A percentile compares a stretch with the other conserved stretches of the same genome.
Evolutionary conservation across 305 asterid species (phyloP).

Genomic region (Euphrasia arctica): DNA sequence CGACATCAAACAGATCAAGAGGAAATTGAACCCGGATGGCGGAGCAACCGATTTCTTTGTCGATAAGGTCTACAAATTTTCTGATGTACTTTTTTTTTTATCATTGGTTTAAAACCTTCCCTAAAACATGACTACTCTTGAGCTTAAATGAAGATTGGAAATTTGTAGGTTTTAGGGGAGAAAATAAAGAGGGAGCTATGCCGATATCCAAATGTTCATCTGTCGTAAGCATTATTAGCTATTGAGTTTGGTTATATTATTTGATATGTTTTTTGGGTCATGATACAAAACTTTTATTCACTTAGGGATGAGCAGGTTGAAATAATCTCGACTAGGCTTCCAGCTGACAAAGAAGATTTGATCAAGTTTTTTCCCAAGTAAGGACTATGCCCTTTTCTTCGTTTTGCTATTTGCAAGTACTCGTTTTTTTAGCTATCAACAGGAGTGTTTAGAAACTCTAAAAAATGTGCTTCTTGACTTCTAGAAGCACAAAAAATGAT

Average conservation of each 20-base stretch:
- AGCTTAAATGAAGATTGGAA: background rate
- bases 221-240: conserved; percentile 42
- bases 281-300: background rate
- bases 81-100: no score
- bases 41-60: conserved; percentile 50
- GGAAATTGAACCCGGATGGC: conserved; percentile 50
- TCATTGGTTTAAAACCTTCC: background rate
- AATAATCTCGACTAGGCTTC: conserved; percentile 73
- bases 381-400: conserved; percentile 13
- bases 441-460: no score
- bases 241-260: background rate
- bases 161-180: conserved; percentile 59
- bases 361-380: conserved; percentile 57
- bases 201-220: conserved; percentile 29
- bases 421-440: no score
- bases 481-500: no score
- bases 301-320: conserved; percentile 72
- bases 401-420: background rate
- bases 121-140: background rate
- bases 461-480: no score
- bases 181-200: conserved; percentile 59
- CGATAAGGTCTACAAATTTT: conserved; percentile 32
- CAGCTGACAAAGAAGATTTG: conserved; percentile 69
- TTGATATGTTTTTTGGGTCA: background rate
- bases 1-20: conserved; percentile 47